A percentile compares a stretch with the other conserved stretches of the same genome.
Conservation (phyloP, 1,139 yeast species). For the Yamadazyma atlantica region DNA sequence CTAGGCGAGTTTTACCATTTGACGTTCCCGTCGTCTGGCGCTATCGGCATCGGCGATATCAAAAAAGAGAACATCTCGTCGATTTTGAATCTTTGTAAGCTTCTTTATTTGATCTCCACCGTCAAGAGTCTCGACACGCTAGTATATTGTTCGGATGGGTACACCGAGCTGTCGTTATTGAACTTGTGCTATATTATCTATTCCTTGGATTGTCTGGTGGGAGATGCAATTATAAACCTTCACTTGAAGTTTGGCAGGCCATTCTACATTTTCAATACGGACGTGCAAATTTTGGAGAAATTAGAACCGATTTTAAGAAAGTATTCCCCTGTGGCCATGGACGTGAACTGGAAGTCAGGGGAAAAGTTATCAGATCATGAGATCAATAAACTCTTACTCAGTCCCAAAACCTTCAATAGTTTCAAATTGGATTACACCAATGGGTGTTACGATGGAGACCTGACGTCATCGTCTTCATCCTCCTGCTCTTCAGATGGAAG, state of each 20-base stretch:
- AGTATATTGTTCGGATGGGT: slow-evolving; percentile 86
- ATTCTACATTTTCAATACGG: slow-evolving; percentile 78
- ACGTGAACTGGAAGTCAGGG: slow-evolving; percentile 21
- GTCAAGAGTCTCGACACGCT: slow-evolving; percentile 36
- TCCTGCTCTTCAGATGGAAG: slow-evolving; percentile 2
- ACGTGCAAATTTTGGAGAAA: slow-evolving; percentile 62
- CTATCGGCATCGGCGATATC: slow-evolving; percentile 71
- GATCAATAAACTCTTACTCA: slow-evolving; percentile 33
- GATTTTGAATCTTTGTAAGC: slow-evolving; percentile 63
- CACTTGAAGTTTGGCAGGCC: slow-evolving; percentile 72
- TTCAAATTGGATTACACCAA: not conserved
- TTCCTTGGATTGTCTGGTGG: slow-evolving; percentile 53
- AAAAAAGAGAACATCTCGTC: slow-evolving; percentile 54
- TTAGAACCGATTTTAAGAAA: slow-evolving; percentile 59
- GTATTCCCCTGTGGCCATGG: slow-evolving; percentile 46
- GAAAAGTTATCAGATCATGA: slow-evolving; percentile 33
- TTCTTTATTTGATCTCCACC: slow-evolving; percentile 45
- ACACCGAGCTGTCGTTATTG: slow-evolving; percentile 82
- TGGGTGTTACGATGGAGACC: slow-evolving; percentile 3
- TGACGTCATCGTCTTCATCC: slow-evolving; percentile 4
- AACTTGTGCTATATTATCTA: slow-evolving; percentile 72
- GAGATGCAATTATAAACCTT: slow-evolving; percentile 54
- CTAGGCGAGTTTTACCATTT: slow-evolving; percentile 38
- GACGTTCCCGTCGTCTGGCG: slow-evolving; percentile 83
- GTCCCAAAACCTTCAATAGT: slow-evolving; percentile 7